Percentiles rank a stretch among this genome's conserved stretches.
These are phyloP conservation scores for Ensete glaucum DNA, from an alignment of 176 grass and related monocot species.

Conservation along the genomic window DNA sequence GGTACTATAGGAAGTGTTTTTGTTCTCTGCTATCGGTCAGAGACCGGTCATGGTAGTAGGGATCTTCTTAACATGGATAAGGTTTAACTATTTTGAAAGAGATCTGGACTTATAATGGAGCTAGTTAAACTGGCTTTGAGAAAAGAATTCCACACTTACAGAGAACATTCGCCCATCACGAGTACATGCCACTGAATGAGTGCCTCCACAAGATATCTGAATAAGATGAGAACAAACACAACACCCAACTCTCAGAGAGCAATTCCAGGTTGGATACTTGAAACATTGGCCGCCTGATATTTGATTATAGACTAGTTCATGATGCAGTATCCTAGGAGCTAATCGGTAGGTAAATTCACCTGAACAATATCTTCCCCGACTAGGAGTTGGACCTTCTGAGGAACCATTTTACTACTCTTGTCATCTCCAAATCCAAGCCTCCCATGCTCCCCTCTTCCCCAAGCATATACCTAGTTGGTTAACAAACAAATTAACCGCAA, in stretches of 20 bases:
- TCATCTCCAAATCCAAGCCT: slow-evolving; percentile 98
- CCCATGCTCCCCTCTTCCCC: slow-evolving; percentile 98
- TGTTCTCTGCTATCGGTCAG: too few relatives aligned
- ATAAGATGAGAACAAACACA: slow-evolving; percentile 17
- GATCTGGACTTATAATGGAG: too few relatives aligned
- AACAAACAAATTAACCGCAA: slow-evolving; percentile 16
- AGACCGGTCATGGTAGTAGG: too few relatives aligned
- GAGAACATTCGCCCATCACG: slow-evolving; percentile 74
- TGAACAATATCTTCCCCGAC: slow-evolving; percentile 69
- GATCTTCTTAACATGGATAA: too few relatives aligned
- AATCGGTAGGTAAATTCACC: slow-evolving; percentile 32
- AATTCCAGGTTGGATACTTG: neutral
- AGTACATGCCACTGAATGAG: slow-evolving; percentile 84
- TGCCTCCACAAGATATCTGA: slow-evolving; percentile 95
- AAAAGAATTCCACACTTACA: slow-evolving; percentile 39
- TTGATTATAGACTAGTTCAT: neutral
- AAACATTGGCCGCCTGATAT: neutral
- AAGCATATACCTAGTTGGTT: slow-evolving; percentile 76
- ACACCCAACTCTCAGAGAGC: neutral
- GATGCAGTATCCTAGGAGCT: neutral
- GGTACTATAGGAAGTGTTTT: too few relatives aligned
- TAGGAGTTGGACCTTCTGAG: slow-evolving; percentile 67
- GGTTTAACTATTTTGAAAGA: too few relatives aligned
- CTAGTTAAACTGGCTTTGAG: neutral
- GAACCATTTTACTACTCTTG: slow-evolving; percentile 99